Conservation (phyloP, 768 basidiomycete species). For the Serendipita vermifera region DNA sequence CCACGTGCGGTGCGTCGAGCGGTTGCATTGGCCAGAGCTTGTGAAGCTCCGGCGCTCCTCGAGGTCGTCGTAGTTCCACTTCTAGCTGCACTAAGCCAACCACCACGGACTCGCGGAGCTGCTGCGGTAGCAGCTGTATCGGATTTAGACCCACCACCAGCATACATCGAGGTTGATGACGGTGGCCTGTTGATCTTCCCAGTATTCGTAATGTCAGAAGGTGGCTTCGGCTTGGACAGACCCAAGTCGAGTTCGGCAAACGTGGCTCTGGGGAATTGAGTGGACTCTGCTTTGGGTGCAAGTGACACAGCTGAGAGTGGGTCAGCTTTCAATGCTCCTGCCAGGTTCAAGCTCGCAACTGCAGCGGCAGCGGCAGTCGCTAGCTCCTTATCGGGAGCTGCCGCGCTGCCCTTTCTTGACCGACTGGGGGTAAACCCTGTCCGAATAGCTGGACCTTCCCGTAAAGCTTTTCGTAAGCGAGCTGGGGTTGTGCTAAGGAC, state of each 20-base stretch:
- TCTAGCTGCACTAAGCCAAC: not conserved
- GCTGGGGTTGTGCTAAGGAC: slow-evolving; percentile 3
- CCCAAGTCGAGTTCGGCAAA: not conserved
- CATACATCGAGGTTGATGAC: not conserved
- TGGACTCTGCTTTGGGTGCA: not conserved
- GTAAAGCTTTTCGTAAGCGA: slow-evolving; percentile 5
- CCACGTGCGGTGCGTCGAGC: not conserved
- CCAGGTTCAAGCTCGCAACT: not conserved
- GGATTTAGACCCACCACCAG: not conserved
- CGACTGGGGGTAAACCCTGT: slow-evolving; percentile 8
- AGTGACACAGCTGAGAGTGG: not conserved
- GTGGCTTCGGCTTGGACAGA: not conserved
- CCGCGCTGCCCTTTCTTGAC: not conserved
- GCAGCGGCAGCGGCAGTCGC: not conserved
- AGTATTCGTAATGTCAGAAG: not conserved
- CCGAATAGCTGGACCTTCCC: not conserved
- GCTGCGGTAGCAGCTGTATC: not conserved
- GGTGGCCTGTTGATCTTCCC: not conserved
- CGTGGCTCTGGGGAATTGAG: not conserved
- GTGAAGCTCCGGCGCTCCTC: not conserved
- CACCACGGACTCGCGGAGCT: not conserved
- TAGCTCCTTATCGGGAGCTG: not conserved
- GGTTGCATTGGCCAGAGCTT: not conserved
- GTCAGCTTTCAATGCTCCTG: not conserved
- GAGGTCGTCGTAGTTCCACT: not conserved